Evolutionary conservation across 495 filamentous ascomycete genomes (phyloP), one percentile per base, ranked within the genome.

Genomic region (Penicillium steckii): DNA sequence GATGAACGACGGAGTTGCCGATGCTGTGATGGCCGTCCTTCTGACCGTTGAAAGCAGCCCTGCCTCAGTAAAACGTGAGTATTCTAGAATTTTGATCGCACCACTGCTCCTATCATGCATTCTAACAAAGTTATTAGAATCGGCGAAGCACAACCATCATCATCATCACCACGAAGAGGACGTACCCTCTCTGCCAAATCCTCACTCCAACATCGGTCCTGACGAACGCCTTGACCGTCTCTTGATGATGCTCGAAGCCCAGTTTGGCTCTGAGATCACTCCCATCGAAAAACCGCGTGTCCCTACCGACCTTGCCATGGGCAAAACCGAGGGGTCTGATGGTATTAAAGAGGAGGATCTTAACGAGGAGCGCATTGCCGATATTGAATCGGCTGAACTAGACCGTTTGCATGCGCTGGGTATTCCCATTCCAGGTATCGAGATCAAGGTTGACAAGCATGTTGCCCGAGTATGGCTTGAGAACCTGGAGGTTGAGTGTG

Each of bases 1-100:
- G 80, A 83, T 96, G 57, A 98, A 97, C 61, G 94, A 98, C 58
- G 90, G 92, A 25, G 94, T 98, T 57, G 94, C 95, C 6, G 94
- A 98, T 70, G 90, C 94, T 9, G 88, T 96, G 13, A 86, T 97
- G 75, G 94, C 89, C 4, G 90, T 96, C 3, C 79, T 98, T 8
- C 80, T 95, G 52, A 88, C 85, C 0, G 85, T 95, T 12, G 95
- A 98, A 71, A 93, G 86, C 67, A 92, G 85, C 44, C 95, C 95
- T 12, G 94, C 95, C 17, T 94, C 94, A 12, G 92, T 98, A 27
- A 95, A 91, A 65, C 88, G 91, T 95, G 78, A 66, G 85, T n/a
- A 46, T 19, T n/a, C 21, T 12, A 24, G 3, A 15, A 19, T 4
- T 18, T 15, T 19, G 23, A 44, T 48, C 53, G 69, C 50, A 66